Conservation (phyloP, 1,284 basidiomycete genomes). For the Pseudozyma tsukubaensis region DNA sequence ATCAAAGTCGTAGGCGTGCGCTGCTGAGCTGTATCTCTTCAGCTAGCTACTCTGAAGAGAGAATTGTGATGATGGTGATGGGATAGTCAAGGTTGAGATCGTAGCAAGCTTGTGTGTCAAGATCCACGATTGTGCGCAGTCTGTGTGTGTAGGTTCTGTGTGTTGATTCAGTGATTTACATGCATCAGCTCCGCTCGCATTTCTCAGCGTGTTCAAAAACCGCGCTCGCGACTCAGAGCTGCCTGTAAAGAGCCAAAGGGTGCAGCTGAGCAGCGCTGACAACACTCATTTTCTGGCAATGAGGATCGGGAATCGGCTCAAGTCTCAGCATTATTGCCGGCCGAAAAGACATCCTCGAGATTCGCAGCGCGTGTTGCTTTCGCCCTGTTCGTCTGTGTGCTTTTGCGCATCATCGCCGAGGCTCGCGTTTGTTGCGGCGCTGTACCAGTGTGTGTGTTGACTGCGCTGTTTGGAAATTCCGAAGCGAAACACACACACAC, state of each 20-base stretch:
- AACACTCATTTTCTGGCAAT: not conserved
- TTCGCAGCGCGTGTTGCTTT: not conserved
- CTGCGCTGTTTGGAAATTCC: constrained; percentile 10
- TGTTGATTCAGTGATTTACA: not conserved
- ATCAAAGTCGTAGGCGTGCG: no score
- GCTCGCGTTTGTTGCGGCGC: not conserved
- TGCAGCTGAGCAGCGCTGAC: not conserved
- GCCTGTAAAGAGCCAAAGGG: not conserved
- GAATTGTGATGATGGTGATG: not conserved
- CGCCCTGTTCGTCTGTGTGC: not conserved
- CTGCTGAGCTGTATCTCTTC: not conserved
- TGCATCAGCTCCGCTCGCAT: constrained; percentile 8
- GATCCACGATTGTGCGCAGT: no score
- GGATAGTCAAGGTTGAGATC: not conserved
- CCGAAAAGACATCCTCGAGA: constrained; percentile 10
- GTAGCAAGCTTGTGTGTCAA: not conserved
- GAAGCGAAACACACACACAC: constrained; percentile 28
- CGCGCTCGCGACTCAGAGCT: constrained; percentile 35
- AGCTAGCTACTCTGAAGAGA: not conserved
- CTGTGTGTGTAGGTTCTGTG: not conserved
- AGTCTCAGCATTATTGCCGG: constrained; percentile 2
- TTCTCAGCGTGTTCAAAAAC: constrained; percentile 16
- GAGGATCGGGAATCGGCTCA: constrained; percentile 18
- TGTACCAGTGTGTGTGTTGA: constrained; percentile 3
- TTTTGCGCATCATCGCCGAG: not conserved